Percentiles rank a stretch among this genome's conserved stretches.
phyloP scores from a whole-genome alignment of 163 green algal species.

The Chloroidium sp. region DNA sequence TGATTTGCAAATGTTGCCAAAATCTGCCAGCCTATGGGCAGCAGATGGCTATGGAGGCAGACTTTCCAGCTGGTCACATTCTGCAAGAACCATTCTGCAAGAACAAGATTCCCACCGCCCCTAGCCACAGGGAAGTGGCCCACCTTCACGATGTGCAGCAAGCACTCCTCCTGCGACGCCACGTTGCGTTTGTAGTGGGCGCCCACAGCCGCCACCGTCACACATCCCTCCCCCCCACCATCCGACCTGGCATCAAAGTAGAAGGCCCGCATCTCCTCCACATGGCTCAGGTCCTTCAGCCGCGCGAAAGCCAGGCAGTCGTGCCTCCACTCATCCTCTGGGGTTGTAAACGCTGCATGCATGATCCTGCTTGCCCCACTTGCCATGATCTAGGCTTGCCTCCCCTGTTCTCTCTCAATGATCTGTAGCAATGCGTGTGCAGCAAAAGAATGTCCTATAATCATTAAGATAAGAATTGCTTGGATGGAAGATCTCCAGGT shows the following conservation, averaged over 20 bases:
- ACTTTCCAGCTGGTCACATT: too few species aligned
- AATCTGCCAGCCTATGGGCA: too few species aligned
- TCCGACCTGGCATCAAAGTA: constrained; percentile 1
- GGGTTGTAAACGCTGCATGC: neutral
- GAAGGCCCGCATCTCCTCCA: constrained; percentile 15
- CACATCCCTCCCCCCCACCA: neutral
- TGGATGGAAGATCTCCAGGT: neutral
- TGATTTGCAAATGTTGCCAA: too few species aligned
- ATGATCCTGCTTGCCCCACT: neutral
- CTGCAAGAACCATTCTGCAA: too few species aligned
- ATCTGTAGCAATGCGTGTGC: neutral
- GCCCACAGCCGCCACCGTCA: constrained; percentile 14
- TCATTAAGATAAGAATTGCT: too few species aligned
- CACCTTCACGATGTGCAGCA: constrained; percentile 8
- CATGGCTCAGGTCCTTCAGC: constrained; percentile 6
- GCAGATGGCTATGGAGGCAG: too few species aligned
- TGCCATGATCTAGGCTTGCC: neutral
- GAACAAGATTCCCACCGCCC: neutral
- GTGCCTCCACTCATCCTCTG: constrained; percentile 9
- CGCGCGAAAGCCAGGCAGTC: constrained; percentile 13
- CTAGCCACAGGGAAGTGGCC: neutral
- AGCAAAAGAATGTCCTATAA: neutral
- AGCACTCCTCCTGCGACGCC: constrained; percentile 7
- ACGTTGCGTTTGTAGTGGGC: constrained; percentile 10
- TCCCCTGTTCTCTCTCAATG: neutral